phyloP scores from a whole-genome alignment of 2,329 filamentous ascomycete species.

The Colletotrichum sp. region DNA sequence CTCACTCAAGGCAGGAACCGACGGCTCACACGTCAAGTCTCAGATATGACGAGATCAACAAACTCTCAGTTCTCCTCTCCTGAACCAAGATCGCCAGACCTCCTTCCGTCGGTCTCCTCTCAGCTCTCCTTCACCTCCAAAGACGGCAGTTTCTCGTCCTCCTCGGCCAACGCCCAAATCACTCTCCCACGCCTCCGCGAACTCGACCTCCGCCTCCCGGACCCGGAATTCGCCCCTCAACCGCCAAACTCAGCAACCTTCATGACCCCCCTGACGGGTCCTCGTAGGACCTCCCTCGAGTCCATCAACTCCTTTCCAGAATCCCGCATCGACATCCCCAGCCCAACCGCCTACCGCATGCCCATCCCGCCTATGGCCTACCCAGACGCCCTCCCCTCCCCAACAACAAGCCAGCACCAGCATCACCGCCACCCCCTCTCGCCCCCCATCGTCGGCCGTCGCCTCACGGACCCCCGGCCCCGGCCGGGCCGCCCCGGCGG shows the following conservation, averaged over 20 bases:
- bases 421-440: not conserved
- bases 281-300: constrained; percentile 9
- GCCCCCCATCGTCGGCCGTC: constrained; percentile 1
- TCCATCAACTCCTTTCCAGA: constrained; percentile 14
- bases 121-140: constrained; percentile 7
- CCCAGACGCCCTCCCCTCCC: constrained; percentile 18
- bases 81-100: constrained; percentile 11
- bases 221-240: constrained; percentile 5
- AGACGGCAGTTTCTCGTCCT: not conserved
- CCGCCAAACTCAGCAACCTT: constrained; percentile 1
- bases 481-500: no score
- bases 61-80: constrained; percentile 17
- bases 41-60: constrained; percentile 18
- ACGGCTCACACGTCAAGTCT: constrained; percentile 1
- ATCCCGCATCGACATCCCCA: constrained; percentile 5
- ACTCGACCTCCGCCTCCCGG: constrained; percentile 17
- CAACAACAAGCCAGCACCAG: not conserved
- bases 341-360: constrained; percentile 14
- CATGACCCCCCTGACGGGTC: constrained; percentile 1
- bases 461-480: constrained; percentile 1
- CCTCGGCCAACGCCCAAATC: not conserved
- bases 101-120: constrained; percentile 7
- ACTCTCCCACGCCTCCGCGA: constrained; percentile 22
- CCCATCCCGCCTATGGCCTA: constrained; percentile 18
- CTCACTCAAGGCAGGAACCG: not conserved